phyloP scores from a whole-genome alignment of 2,329 filamentous ascomycete genomes.

The Gaeumannomyces tritici region DNA sequence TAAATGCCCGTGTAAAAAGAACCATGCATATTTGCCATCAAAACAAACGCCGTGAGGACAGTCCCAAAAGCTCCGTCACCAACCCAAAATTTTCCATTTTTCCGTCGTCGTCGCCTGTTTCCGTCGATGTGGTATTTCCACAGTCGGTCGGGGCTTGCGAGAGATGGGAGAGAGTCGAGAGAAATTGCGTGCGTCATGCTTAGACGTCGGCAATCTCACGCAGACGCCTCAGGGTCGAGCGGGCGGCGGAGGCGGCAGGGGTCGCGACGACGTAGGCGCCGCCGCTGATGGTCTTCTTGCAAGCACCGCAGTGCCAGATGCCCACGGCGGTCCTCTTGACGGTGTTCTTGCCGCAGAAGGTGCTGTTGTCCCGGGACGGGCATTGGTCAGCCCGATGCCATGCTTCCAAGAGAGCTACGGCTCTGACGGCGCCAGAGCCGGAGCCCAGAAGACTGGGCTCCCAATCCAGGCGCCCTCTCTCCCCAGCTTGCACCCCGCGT shows the following conservation, averaged over 20 bases:
- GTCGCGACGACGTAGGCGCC: slow-evolving; percentile 6
- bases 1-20: neutral
- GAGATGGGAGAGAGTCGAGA: neutral
- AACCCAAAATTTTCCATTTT: neutral
- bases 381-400: neutral
- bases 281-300: slow-evolving; percentile 5
- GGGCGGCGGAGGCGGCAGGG: slow-evolving; percentile 4
- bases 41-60: neutral
- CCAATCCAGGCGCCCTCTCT: neutral
- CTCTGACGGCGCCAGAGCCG: neutral
- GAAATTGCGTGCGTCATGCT: neutral
- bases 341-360: slow-evolving; percentile 6
- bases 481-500: neutral
- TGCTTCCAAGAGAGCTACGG: neutral
- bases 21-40: neutral
- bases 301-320: slow-evolving; percentile 5
- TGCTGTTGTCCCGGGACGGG: neutral
- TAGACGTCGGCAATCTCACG: slow-evolving; percentile 5
- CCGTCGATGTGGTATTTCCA: neutral
- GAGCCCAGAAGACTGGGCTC: neutral
- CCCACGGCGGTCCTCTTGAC: slow-evolving; percentile 5
- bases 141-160: neutral
- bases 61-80: neutral
- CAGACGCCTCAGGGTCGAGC: slow-evolving; percentile 6
- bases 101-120: neutral